A percentile compares a stretch with the other conserved stretches of the same genome.
Conservation (phyloP, 257 asterid species). For the Rehmannia glutinosa region DNA sequence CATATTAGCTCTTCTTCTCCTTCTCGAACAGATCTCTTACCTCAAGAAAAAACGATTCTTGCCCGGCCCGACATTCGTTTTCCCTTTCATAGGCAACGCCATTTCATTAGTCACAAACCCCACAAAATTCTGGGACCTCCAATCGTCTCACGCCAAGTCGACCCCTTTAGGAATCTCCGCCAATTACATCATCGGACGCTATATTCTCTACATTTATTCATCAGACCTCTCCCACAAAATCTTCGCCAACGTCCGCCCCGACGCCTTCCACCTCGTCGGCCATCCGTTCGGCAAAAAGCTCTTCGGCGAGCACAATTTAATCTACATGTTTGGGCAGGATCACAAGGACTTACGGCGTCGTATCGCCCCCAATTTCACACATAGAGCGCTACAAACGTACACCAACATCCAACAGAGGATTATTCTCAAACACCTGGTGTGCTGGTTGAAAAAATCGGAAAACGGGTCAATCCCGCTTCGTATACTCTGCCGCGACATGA, state of each 20-base stretch:
- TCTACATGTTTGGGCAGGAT: slow-evolving; percentile 83
- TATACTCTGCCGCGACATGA: slow-evolving; percentile 73
- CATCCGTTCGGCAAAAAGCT: slow-evolving; percentile 89
- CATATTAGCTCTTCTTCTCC: slow-evolving; percentile 36
- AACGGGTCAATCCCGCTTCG: slow-evolving; percentile 47
- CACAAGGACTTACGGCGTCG: slow-evolving; percentile 80
- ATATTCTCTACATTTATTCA: slow-evolving; percentile 73
- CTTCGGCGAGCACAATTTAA: slow-evolving; percentile 79
- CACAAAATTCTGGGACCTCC: slow-evolving; percentile 65
- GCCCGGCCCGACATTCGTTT: slow-evolving; percentile 73
- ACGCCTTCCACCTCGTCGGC: slow-evolving; percentile 86
- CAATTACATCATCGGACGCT: slow-evolving; percentile 75
- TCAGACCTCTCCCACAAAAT: slow-evolving; percentile 72
- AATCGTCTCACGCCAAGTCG: slow-evolving; percentile 62
- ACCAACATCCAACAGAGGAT: slow-evolving; percentile 59
- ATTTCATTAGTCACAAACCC: slow-evolving; percentile 56
- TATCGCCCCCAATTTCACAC: slow-evolving; percentile 85
- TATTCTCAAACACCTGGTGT: slow-evolving; percentile 51
- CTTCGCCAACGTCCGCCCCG: slow-evolving; percentile 86
- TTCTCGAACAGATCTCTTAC: slow-evolving; percentile 69
- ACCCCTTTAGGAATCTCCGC: slow-evolving; percentile 62
- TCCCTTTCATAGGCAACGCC: slow-evolving; percentile 81
- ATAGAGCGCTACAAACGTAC: slow-evolving; percentile 66
- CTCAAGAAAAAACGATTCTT: slow-evolving; percentile 62
- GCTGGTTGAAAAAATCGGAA: slow-evolving; percentile 38